A percentile compares a stretch with the other conserved stretches of the same genome.
Evolutionary conservation across 208 protist genomes (phyloP).

Genomic region (Endotrypanum monterogeii): DNA sequence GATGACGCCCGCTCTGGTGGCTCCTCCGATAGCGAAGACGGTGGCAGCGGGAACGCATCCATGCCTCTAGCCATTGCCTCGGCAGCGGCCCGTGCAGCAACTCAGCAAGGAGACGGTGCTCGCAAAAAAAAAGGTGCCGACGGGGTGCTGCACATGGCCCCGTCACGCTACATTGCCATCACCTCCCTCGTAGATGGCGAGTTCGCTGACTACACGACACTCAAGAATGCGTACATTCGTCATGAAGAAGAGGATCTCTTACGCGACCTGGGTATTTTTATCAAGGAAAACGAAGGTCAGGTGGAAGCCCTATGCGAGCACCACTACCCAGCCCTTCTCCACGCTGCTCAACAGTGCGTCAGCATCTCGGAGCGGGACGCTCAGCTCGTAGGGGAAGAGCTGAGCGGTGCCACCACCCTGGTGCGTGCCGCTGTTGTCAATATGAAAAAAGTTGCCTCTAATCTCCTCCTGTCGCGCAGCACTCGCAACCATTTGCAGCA

Average conservation of each 20-base stretch:
- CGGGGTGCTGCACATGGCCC: conserved; percentile 44
- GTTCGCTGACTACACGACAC: conserved; percentile 87
- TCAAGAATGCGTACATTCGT: conserved; percentile 81
- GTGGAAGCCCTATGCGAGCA: conserved; percentile 86
- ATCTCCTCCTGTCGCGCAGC: conserved; percentile 64
- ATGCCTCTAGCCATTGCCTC: conserved; percentile 12
- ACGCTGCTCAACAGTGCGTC: conserved; percentile 84
- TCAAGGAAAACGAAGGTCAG: conserved; percentile 84
- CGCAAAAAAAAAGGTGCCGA: conserved; percentile 32
- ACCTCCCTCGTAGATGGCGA: conserved; percentile 87
- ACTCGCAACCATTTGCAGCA: conserved; percentile 64
- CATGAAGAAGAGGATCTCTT: conserved; percentile 80
- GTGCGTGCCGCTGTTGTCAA: conserved; percentile 71
- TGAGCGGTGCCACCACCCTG: conserved; percentile 74
- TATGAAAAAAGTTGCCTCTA: conserved; percentile 73
- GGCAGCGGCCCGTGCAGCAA: conserved; percentile 20
- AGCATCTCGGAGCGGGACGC: conserved; percentile 84
- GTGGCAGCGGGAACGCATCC: conserved; percentile 7
- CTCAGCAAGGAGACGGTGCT: conserved; percentile 18
- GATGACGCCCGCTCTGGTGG: conserved; percentile 31
- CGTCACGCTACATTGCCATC: conserved; percentile 82
- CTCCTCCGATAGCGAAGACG: conserved; percentile 45
- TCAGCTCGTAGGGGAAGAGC: conserved; percentile 82
- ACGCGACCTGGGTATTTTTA: conserved; percentile 73
- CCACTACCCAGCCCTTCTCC: conserved; percentile 87